phyloP scores from a whole-genome alignment of 495 filamentous ascomycete species.

The Penicillium parvum region DNA sequence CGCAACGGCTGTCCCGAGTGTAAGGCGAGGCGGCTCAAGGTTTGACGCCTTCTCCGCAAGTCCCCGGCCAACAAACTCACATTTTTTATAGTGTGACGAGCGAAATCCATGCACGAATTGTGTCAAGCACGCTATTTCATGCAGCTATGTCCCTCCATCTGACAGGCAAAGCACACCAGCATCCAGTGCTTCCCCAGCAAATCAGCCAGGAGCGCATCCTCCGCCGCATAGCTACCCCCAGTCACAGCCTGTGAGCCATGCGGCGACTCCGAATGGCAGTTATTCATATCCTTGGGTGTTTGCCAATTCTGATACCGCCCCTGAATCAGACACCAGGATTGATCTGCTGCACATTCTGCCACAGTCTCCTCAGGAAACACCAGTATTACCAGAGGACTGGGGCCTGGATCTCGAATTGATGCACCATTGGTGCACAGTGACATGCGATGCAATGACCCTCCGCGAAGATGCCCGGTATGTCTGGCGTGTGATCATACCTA shows the following conservation, averaged over 20 bases:
- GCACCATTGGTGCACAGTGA: constrained; percentile 30
- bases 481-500: constrained; percentile 31
- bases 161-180: not conserved
- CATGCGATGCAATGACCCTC: constrained; percentile 20
- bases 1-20: constrained; percentile 27
- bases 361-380: not conserved
- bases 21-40: constrained; percentile 22
- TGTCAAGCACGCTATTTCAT: constrained; percentile 20
- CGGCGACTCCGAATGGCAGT: constrained; percentile 1
- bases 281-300: not conserved
- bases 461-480: constrained; percentile 25
- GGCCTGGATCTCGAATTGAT: constrained; percentile 30
- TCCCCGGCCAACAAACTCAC: too few relatives aligned
- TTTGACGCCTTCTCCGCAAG: not conserved
- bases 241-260: constrained; percentile 1
- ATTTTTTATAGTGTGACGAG: constrained; percentile 24
- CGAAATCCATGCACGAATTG: constrained; percentile 25
- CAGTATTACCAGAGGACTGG: constrained; percentile 16
- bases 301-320: not conserved
- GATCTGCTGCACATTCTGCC: constrained; percentile 13
- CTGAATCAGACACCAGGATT: constrained; percentile 6
- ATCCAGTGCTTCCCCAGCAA: constrained; percentile 4
- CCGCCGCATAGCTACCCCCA: not conserved
- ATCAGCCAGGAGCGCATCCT: constrained; percentile 3
- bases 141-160: constrained; percentile 12